Percentiles rank a stretch among this genome's conserved stretches.
phyloP scores from a whole-genome alignment of 2,329 filamentous ascomycete genomes.

The Colletotrichum liaoningense region DNA sequence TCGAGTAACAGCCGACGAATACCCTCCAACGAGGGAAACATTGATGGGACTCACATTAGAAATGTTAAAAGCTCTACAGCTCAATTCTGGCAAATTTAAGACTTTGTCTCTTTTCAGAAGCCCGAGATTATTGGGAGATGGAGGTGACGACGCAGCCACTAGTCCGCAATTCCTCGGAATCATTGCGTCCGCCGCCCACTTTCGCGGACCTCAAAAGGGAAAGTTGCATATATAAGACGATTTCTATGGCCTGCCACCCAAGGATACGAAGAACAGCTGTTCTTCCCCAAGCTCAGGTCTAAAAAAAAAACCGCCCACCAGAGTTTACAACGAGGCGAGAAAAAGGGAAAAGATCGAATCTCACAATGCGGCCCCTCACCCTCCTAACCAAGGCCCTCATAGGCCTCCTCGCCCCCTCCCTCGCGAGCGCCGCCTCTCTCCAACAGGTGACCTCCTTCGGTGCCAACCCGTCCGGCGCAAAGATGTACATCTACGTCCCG shows the following conservation, averaged over 20 bases:
- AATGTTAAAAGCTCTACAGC: not conserved
- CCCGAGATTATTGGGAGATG: not conserved
- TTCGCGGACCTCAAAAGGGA: not conserved
- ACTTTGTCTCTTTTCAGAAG: not conserved
- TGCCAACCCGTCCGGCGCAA: slow-evolving; percentile 39
- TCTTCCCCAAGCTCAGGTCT: not conserved
- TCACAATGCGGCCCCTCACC: slow-evolving; percentile 8
- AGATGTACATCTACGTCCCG: slow-evolving; percentile 45
- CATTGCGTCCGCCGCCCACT: slow-evolving; percentile 25
- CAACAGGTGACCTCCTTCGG: slow-evolving; percentile 55
- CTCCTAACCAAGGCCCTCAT: slow-evolving; percentile 4
- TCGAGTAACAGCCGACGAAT: too few relatives aligned
- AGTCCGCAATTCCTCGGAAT: slow-evolving; percentile 5
- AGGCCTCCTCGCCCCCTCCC: slow-evolving; percentile 15
- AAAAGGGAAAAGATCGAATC: not conserved
- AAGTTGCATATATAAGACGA: not conserved
- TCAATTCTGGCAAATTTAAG: not conserved
- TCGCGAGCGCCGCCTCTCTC: slow-evolving; percentile 43
- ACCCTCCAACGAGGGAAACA: too few relatives aligned
- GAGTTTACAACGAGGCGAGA: too few relatives aligned
- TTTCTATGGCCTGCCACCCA: not conserved
- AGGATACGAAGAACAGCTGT: not conserved
- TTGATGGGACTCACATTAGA: too few relatives aligned
- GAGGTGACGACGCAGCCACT: slow-evolving; percentile 1
- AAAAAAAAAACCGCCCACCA: not conserved